Base-by-base conservation (phyloP, 768 basidiomycete species). In the Termitomyces eurrhizus region DNA sequence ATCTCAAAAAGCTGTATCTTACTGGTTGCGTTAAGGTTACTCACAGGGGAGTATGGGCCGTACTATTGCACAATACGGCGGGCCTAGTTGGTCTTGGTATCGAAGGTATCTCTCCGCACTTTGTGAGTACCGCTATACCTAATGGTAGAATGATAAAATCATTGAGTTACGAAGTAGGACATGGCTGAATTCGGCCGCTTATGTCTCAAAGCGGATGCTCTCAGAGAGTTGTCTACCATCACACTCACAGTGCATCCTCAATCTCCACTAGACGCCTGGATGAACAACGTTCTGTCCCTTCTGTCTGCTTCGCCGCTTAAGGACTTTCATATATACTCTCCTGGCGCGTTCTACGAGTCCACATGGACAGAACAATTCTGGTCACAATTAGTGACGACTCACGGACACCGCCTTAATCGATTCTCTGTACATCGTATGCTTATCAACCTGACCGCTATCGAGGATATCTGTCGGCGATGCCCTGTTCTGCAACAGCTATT, bases 21-120 rank as follows among this genome's bases (percentile, higher is more conserved):
- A 79, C 82, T 1, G 91, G 90, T 21, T 93, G 90, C 68, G 77
- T 80, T 2, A 88, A 80, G 66, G 83, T 92, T 29, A 89, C 87
- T 0, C 80, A 91, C 53, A 62, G 62, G 9, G 88, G 90, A 1
- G 71, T 91, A 2, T 79, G 73, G 68, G 74, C 80, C 3, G 62
- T 90, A 14, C 66, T 89, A 1, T 75, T 76, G 3, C 60, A 69
- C 24, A 87, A 78, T 58, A 61, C 64, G 42, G 69, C 50, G 6
- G 84, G 87, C 2, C 75, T 93, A 8, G 54, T 77, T 5, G 77
- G 75, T 1, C 74, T 92, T 4, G 80, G 81, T 8, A 73, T 93
- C 11, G 89, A 93, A 68, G 81, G 80, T 13, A 69, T 91, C 24
- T 85, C 87, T 3, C 72, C 78, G 0, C 70, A 76, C 62, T 88